Conservation (phyloP, 2,329 filamentous ascomycete species). For the Colletotrichum tanaceti region DNA sequence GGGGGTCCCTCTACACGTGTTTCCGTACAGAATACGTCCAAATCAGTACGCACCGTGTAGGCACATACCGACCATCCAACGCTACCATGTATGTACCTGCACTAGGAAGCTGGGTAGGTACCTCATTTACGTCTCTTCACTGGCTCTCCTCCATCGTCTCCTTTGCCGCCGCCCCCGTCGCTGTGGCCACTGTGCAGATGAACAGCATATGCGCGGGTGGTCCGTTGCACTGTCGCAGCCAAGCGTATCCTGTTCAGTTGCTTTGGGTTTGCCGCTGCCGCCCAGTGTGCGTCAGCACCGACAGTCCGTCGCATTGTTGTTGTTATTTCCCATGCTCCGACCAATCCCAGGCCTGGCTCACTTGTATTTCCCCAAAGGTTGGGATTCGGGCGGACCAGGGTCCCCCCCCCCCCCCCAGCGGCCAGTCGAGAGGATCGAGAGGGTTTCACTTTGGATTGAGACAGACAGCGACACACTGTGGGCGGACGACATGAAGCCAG, state of each 20-base stretch:
- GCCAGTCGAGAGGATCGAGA: constrained; percentile 31
- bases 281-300: constrained; percentile 1
- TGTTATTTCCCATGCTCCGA: constrained; percentile 8
- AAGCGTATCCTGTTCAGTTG: not conserved
- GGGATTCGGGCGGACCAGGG: constrained; percentile 30
- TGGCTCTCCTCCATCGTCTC: not conserved
- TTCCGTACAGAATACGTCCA: too few species aligned
- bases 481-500: constrained; percentile 36
- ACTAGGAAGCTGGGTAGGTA: too few species aligned
- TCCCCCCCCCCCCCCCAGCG: not conserved
- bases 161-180: not conserved
- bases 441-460: constrained; percentile 34
- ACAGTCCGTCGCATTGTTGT: constrained; percentile 25
- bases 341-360: not conserved
- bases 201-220: constrained; percentile 4
- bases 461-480: constrained; percentile 31
- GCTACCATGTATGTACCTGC: not conserved
- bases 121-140: too few species aligned
- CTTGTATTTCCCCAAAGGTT: constrained; percentile 30
- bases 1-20: too few species aligned
- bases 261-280: constrained; percentile 1
- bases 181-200: constrained; percentile 12
- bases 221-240: constrained; percentile 18
- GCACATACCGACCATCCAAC: not conserved
- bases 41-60: not conserved